Percentiles rank a stretch among this genome's conserved stretches.
Conservation (phyloP, 2,329 filamentous ascomycete genomes). For the Fusarium chaquense region DNA sequence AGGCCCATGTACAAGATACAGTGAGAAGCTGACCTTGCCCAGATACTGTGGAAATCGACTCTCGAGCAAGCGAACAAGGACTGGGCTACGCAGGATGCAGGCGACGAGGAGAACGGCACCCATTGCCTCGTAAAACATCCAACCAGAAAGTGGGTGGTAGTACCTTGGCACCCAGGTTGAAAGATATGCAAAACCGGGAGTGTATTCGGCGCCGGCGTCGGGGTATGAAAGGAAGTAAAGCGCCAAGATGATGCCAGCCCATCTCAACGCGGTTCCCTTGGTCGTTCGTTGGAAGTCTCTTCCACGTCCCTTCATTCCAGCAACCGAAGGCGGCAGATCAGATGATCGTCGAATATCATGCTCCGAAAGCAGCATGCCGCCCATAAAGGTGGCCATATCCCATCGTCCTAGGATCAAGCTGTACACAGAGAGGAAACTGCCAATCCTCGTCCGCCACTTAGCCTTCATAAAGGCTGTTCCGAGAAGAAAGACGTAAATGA, state of each 20-base stretch:
- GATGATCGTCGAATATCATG: constrained; percentile 50
- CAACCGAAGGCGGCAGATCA: constrained; percentile 33
- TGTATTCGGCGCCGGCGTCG: constrained; percentile 54
- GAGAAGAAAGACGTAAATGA: constrained; percentile 56
- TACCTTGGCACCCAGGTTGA: constrained; percentile 53
- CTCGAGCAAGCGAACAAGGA: constrained; percentile 50
- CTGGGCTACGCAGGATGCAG: constrained; percentile 52
- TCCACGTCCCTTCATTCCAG: constrained; percentile 15
- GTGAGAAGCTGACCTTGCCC: constrained; percentile 56
- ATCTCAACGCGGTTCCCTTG: constrained; percentile 42
- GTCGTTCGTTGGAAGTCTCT: constrained; percentile 17
- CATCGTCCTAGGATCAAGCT: constrained; percentile 53
- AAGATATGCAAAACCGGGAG: constrained; percentile 53
- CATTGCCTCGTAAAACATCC: constrained; percentile 57
- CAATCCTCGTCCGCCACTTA: constrained; percentile 51
- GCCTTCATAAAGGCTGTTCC: constrained; percentile 54
- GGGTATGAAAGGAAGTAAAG: constrained; percentile 57
- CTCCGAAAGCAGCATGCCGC: constrained; percentile 54
- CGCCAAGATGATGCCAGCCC: constrained; percentile 49
- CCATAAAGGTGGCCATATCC: constrained; percentile 57
- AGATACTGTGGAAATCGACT: constrained; percentile 53
- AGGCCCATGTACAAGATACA: constrained; percentile 64
- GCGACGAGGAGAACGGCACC: constrained; percentile 54
- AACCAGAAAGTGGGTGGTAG: constrained; percentile 53
- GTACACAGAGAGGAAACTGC: constrained; percentile 50